phyloP scores from a whole-genome alignment of 148 eudicot species.

The Rhododendron mucronatum region DNA sequence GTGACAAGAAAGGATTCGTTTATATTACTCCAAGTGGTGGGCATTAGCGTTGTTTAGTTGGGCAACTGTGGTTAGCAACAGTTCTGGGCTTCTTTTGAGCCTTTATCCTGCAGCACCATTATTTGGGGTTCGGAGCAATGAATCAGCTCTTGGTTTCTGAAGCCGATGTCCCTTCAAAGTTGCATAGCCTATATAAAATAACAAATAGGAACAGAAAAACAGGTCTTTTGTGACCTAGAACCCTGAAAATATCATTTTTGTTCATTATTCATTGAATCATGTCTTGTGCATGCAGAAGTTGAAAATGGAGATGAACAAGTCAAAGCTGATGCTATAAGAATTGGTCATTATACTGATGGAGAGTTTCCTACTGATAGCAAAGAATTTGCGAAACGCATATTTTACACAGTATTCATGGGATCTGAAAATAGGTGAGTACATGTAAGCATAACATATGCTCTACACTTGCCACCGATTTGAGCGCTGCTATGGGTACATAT shows the following conservation, averaged over 20 bases:
- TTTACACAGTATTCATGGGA: slow-evolving; percentile 94
- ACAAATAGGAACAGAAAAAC: neutral
- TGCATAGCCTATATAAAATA: neutral
- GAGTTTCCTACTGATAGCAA: slow-evolving; percentile 77
- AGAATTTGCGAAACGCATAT: slow-evolving; percentile 89
- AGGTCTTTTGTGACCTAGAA: neutral
- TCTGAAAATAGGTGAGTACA: slow-evolving; percentile 78
- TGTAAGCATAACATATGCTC: slow-evolving; percentile 5
- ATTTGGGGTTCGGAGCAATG: neutral
- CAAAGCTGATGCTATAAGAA: slow-evolving; percentile 84
- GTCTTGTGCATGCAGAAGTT: slow-evolving; percentile 45
- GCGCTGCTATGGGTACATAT: too few relatives aligned
- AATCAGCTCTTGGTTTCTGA: neutral
- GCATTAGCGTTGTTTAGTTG: neutral
- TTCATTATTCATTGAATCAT: neutral
- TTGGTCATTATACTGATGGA: slow-evolving; percentile 87
- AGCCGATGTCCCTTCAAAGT: neutral
- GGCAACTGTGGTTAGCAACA: neutral
- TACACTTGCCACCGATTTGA: neutral
- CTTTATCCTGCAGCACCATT: neutral
- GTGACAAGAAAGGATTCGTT: neutral
- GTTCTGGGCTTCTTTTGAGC: neutral
- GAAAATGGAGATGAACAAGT: slow-evolving; percentile 77
- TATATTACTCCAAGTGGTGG: neutral
- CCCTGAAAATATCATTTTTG: neutral